A percentile compares a stretch with the other conserved stretches of the same genome.
Evolutionary conservation across 2,329 filamentous ascomycete genomes (phyloP).

Genomic region (Xylaria sp.): DNA sequence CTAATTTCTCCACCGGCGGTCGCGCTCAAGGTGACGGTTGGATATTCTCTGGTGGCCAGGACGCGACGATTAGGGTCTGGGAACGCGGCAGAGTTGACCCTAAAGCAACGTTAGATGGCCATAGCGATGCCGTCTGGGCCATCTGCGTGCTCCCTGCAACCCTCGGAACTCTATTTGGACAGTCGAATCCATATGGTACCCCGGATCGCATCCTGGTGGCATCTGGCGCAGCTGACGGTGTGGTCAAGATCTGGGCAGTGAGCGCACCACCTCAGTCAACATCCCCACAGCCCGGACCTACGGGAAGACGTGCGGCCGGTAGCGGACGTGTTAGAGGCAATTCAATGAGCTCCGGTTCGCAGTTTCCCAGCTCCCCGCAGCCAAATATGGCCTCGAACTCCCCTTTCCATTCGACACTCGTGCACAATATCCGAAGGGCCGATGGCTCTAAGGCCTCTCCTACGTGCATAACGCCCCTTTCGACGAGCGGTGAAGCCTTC

Average conservation of each 20-base stretch:
- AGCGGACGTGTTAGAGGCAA: slow-evolving; percentile 83
- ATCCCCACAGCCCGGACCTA: slow-evolving; percentile 73
- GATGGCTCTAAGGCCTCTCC: slow-evolving; percentile 73
- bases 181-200: slow-evolving; percentile 74
- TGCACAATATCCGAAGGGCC: slow-evolving; percentile 80
- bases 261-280: slow-evolving; percentile 86
- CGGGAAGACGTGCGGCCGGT: slow-evolving; percentile 60
- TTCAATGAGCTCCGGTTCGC: slow-evolving; percentile 92
- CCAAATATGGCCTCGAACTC: slow-evolving; percentile 84
- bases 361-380: slow-evolving; percentile 88
- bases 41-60: slow-evolving; percentile 97
- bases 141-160: slow-evolving; percentile 90
- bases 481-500: slow-evolving; percentile 81
- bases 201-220: slow-evolving; percentile 88
- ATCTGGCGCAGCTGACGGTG: slow-evolving; percentile 89
- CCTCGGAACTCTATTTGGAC: slow-evolving; percentile 79
- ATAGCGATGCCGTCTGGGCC: slow-evolving; percentile 95
- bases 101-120: slow-evolving; percentile 91
- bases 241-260: slow-evolving; percentile 91
- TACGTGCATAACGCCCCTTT: slow-evolving; percentile 92
- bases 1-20: slow-evolving; percentile 87
- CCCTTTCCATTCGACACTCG: slow-evolving; percentile 84
- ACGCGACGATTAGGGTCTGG: slow-evolving; percentile 92
- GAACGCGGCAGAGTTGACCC: slow-evolving; percentile 92
- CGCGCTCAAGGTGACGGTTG: slow-evolving; percentile 90